Base-by-base conservation (phyloP, 2,329 filamentous ascomycete species). In the Colletotrichum sp. region DNA sequence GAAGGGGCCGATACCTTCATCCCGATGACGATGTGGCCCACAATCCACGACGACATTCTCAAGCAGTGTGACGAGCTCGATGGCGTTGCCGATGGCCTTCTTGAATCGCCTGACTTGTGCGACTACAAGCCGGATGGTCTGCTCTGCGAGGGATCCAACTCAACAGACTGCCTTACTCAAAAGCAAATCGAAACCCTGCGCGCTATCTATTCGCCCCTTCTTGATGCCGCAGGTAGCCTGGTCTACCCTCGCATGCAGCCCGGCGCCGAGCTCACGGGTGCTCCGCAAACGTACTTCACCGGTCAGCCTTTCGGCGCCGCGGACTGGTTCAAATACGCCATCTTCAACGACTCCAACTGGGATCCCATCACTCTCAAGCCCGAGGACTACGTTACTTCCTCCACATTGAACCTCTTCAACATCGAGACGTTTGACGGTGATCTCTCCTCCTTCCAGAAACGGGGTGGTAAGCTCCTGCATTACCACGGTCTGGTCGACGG, bases 191-290 rank as follows among this genome's bases (percentile, higher is more conserved):
- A 78, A 34, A 85, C 83, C 4, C 75, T 85, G 10, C 75, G 74
- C 8, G 79, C 82, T 77, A 84, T 82, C 77, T 81, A 85, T 79
- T 71, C 78, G n/a, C 81, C 83, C 26, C 81, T 80, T 60, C 75
- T 68, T 7, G 76, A 78, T 78, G 55, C 82, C 77, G 60, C 82
- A 3, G 87, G 86, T 4, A 79, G 81, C 55, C 80, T 83, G 76
- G 86, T 84, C 7, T 86, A 85, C 72, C 84, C 84, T 70, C 87
- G 82, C 77, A 87, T 87, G 82, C 88, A 88, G 88, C 80, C 87
- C 81, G 73, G 90, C 81, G 88, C 84, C 72, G 80, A 90, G 43
- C 43, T 48, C n/a, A 48, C 43, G 10, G 43, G 43, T 48, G 84
- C 89, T 8, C 85, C 90, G 91, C 8, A 85, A 21, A 76, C 77